A percentile compares a stretch with the other conserved stretches of the same genome.
These are phyloP conservation scores for Pseudoperonospora humuli DNA, from an alignment of 352 stramenopile species.

Conservation along the genomic window DNA sequence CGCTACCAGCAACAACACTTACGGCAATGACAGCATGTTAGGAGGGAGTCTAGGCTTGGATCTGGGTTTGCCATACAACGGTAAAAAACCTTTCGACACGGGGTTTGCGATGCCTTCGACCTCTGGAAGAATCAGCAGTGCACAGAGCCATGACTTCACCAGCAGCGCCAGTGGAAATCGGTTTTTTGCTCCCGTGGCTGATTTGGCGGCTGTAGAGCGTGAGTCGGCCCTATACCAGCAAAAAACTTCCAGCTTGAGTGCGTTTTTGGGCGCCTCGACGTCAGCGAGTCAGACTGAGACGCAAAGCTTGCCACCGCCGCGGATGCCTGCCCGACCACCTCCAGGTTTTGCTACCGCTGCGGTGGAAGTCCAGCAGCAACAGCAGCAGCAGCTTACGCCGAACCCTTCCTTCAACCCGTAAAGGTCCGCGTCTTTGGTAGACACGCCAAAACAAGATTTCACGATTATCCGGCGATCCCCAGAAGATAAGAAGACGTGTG, in stretches of 20 bases:
- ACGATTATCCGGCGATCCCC: slow-evolving; percentile 2
- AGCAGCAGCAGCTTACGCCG: slow-evolving; percentile 29
- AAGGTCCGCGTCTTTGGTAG: background rate
- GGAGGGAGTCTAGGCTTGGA: slow-evolving; percentile 7
- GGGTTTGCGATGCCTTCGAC: slow-evolving; percentile 14
- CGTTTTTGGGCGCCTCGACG: slow-evolving; percentile 38
- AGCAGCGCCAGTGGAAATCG: slow-evolving; percentile 6
- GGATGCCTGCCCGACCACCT: slow-evolving; percentile 29
- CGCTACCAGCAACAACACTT: slow-evolving; percentile 7
- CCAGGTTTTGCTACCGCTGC: slow-evolving; percentile 29
- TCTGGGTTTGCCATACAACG: slow-evolving; percentile 15
- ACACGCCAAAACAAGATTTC: slow-evolving; percentile 4
- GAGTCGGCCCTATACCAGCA: slow-evolving; percentile 64
- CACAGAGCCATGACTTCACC: slow-evolving; percentile 2
- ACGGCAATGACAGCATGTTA: slow-evolving; percentile 8
- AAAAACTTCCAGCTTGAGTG: slow-evolving; percentile 62
- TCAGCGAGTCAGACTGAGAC: slow-evolving; percentile 17
- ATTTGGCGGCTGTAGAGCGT: slow-evolving; percentile 64
- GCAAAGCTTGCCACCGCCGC: slow-evolving; percentile 19
- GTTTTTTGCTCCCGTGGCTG: slow-evolving; percentile 45
- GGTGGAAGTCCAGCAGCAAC: slow-evolving; percentile 11
- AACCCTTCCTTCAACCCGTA: slow-evolving; percentile 67
- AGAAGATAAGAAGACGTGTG: slow-evolving; percentile 3
- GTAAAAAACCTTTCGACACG: slow-evolving; percentile 11
- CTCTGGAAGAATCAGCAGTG: background rate